A percentile compares a stretch with the other conserved stretches of the same genome.
These are phyloP conservation scores for Zangia roseola DNA, from an alignment of 768 basidiomycete genomes.

Conservation along the genomic window DNA sequence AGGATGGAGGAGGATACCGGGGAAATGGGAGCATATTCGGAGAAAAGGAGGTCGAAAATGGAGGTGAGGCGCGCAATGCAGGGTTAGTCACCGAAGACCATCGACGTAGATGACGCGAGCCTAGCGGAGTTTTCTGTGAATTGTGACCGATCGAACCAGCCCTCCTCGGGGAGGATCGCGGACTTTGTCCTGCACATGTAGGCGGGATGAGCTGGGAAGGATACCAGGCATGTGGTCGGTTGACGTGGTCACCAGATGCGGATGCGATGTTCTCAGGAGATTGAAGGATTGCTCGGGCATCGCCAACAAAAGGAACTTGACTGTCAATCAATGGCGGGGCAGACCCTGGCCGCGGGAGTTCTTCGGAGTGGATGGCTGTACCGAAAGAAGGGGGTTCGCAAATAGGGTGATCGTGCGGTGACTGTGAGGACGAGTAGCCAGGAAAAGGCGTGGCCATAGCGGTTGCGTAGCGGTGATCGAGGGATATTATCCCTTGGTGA, in stretches of 20 bases:
- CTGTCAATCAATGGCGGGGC: slow-evolving; percentile 30
- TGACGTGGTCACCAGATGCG: slow-evolving; percentile 14
- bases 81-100: slow-evolving; percentile 32
- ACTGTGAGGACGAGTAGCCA: slow-evolving; percentile 31
- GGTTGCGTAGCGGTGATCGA: slow-evolving; percentile 26
- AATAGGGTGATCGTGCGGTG: slow-evolving; percentile 28
- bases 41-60: slow-evolving; percentile 12
- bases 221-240: slow-evolving; percentile 21
- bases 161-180: slow-evolving; percentile 33
- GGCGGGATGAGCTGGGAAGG: slow-evolving; percentile 15
- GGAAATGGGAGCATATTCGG: slow-evolving; percentile 16
- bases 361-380: slow-evolving; percentile 24
- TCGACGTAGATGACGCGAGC: slow-evolving; percentile 30
- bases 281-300: slow-evolving; percentile 23
- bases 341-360: slow-evolving; percentile 27
- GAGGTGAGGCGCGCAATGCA: slow-evolving; percentile 23
- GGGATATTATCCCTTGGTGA: slow-evolving; percentile 17
- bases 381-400: slow-evolving; percentile 25
- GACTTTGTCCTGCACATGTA: slow-evolving; percentile 24
- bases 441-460: slow-evolving; percentile 28
- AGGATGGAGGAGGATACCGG: slow-evolving; percentile 14
- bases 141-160: slow-evolving; percentile 32
- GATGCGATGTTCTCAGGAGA: slow-evolving; percentile 12
- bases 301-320: slow-evolving; percentile 28
- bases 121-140: slow-evolving; percentile 27